Base-by-base conservation (phyloP, 2,329 filamentous ascomycete species). In the Curvularia sp. region DNA sequence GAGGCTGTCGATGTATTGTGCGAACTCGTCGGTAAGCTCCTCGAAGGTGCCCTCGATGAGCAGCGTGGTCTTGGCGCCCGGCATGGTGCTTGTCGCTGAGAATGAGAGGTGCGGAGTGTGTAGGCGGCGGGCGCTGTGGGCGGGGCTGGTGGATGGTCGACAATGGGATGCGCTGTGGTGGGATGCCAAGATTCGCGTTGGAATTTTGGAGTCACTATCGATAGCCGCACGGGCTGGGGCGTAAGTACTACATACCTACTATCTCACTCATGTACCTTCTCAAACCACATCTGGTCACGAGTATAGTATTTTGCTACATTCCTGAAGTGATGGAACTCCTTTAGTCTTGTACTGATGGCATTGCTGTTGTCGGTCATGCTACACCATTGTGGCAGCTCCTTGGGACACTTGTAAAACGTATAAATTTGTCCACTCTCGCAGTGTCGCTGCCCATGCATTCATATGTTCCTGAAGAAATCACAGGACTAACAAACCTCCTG, bases 11-110 rank as follows among this genome's bases (percentile, higher is more conserved):
- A 99, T 84, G 81, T 96, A 97, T 73, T 93, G 90, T 79, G 94
- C 93, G 83, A 99, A 91, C 83, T 99, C 95, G 80, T 91, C 89
- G 74, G 91, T 89, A 76, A 97, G 89, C 82, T 98, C 95, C 78
- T 93, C 88, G 79, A 97, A 97, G 73, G 87, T 87, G 79, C 95
- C 95, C 84, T 99, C 95, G 80, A 99, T 87, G 70, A 89, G 82
- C 70, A 88, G 84, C 73, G 86, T 87, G 67, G 83, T 88, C 59
- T 84, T 81, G 63, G 85, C 82, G 70, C 81, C 84, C 64, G 86
- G 84, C 86, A 88, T 88, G 69, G 60, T 77, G 61, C 49, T 60
- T 65, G 53, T 61, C 65, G 63, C 55, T 61, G 65, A 34, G 39
- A 50, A 48, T 58, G 61, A 59, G 68, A 68, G 68, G 65, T 69